phyloP scores from a whole-genome alignment of 2,329 filamentous ascomycete species.

The Penicillium sp. region DNA sequence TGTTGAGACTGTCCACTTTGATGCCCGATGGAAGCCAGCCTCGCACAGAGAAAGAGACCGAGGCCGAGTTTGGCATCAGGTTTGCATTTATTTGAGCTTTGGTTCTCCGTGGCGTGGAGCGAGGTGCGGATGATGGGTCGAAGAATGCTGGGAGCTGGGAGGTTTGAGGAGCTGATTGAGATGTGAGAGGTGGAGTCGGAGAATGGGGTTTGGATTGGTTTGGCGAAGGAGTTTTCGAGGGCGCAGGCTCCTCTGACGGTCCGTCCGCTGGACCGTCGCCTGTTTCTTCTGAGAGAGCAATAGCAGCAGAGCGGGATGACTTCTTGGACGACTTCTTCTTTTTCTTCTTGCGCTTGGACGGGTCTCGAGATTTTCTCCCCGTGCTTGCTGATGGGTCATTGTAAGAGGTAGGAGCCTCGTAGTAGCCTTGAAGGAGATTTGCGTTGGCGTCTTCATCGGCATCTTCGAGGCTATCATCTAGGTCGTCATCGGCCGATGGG shows the following conservation, averaged over 20 bases:
- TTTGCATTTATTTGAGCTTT: slow-evolving; percentile 62
- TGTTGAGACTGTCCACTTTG: slow-evolving; percentile 56
- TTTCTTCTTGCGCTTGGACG: slow-evolving; percentile 32
- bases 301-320: slow-evolving; percentile 16
- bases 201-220: slow-evolving; percentile 20
- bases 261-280: slow-evolving; percentile 12
- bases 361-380: slow-evolving; percentile 25
- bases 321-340: slow-evolving; percentile 37
- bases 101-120: slow-evolving; percentile 25
- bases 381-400: slow-evolving; percentile 20
- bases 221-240: slow-evolving; percentile 17
- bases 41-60: slow-evolving; percentile 59
- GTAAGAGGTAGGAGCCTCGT: slow-evolving; percentile 39
- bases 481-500: slow-evolving; percentile 44
- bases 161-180: slow-evolving; percentile 15
- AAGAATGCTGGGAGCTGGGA: slow-evolving; percentile 23
- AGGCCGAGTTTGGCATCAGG: slow-evolving; percentile 72
- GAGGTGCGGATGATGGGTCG: slow-evolving; percentile 15
- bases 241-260: slow-evolving; percentile 10
- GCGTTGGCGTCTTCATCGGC: slow-evolving; percentile 29
- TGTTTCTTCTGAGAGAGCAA: slow-evolving; percentile 15
- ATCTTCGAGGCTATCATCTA: slow-evolving; percentile 35
- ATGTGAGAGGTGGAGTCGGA: slow-evolving; percentile 12
- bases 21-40: slow-evolving; percentile 61
- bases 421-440: slow-evolving; percentile 44